phyloP scores from a whole-genome alignment of 2,329 filamentous ascomycete species.

The Calonectria hongkongensis region DNA sequence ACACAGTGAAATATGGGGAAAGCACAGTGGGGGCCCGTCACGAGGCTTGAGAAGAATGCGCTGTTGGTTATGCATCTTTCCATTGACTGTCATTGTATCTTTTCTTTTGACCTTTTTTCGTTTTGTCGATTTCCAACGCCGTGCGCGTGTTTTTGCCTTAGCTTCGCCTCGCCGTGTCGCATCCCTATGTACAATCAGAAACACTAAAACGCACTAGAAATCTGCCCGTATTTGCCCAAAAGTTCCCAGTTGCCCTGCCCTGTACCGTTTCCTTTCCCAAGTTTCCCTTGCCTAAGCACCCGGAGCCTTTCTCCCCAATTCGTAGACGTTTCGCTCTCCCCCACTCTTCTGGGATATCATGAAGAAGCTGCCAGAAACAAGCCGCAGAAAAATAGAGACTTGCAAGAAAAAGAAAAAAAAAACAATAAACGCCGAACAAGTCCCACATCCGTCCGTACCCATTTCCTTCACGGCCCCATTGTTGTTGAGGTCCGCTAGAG shows the following conservation, averaged over 20 bases:
- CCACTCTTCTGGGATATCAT: conserved; percentile 56
- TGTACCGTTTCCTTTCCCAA: conserved; percentile 42
- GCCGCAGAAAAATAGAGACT: conserved; percentile 27
- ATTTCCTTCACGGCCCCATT: conserved; percentile 42
- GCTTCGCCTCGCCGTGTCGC: conserved; percentile 10
- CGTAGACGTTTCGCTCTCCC: conserved; percentile 40
- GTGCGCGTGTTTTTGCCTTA: conserved; percentile 29
- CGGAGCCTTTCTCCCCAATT: conserved; percentile 45
- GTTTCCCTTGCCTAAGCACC: conserved; percentile 49
- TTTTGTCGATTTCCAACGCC: conserved; percentile 17
- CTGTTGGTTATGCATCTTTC: conserved; percentile 6
- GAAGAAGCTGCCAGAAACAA: conserved; percentile 52
- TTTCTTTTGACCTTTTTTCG: conserved; percentile 23
- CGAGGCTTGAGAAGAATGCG: conserved; percentile 18
- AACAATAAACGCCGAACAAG: conserved; percentile 50
- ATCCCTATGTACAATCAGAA: conserved; percentile 38
- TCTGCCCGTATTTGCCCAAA: conserved; percentile 23
- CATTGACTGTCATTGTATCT: conserved; percentile 5
- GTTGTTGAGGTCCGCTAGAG: conserved; percentile 35
- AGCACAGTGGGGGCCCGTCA: background rate
- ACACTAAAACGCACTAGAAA: conserved; percentile 38
- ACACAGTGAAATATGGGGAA: conserved; percentile 19
- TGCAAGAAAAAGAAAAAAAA: conserved; percentile 41
- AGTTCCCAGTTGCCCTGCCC: conserved; percentile 7
- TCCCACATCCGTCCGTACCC: conserved; percentile 44